A percentile compares a stretch with the other conserved stretches of the same genome.
Conservation (phyloP, 75 land plant genomes). For the Pinus taeda region DNA sequence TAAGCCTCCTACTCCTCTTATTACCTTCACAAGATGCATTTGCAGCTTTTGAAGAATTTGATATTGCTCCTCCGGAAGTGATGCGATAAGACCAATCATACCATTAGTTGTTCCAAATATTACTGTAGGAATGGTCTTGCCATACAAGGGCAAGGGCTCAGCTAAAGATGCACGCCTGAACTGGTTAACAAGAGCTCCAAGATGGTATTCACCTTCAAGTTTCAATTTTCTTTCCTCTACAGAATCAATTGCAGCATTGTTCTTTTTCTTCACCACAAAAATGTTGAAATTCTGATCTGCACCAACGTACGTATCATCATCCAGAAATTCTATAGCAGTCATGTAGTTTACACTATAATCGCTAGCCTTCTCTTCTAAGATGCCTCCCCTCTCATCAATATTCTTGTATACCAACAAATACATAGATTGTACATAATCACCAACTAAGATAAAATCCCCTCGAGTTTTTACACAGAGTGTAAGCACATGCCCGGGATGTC, state of each 20-base stretch:
- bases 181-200: constrained; percentile 91
- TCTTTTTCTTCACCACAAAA: constrained; percentile 89
- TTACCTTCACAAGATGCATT: constrained; percentile 76
- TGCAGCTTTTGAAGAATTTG: constrained; percentile 84
- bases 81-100: constrained; percentile 93
- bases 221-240: constrained; percentile 78
- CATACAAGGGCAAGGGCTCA: constrained; percentile 92
- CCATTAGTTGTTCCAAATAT: constrained; percentile 99
- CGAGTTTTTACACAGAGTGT: constrained; percentile 42
- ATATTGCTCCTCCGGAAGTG: constrained; percentile 91
- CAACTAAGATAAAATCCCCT: constrained; percentile 45
- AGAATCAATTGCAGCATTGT: constrained; percentile 84
- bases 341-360: constrained; percentile 98
- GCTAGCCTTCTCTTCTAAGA: constrained; percentile 86
- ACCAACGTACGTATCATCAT: constrained; percentile 92
- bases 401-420: constrained; percentile 65
- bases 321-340: constrained; percentile 95
- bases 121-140: constrained; percentile 83
- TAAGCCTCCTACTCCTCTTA: constrained; percentile 91
- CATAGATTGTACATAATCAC: constrained; percentile 42
- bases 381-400: constrained; percentile 73
- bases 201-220: constrained; percentile 93
- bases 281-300: constrained; percentile 88
- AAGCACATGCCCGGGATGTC: constrained; percentile 8
- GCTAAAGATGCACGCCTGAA: constrained; percentile 96